Evolutionary conservation across 805 yeast species (phyloP).

Genomic region (Cyberlindnera suaveolens): DNA sequence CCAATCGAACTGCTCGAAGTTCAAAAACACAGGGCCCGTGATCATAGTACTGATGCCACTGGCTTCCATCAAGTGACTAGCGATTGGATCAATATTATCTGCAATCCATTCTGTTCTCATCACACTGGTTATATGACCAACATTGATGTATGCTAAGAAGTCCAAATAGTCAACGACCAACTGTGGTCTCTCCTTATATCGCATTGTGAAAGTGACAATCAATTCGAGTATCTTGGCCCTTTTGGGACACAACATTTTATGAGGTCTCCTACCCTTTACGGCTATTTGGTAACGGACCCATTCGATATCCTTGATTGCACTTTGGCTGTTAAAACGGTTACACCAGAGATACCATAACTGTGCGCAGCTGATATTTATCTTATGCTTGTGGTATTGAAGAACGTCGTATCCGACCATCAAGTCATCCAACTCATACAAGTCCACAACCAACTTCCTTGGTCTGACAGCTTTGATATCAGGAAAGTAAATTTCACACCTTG

Average conservation of each 20-base stretch:
- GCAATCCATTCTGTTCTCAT: background rate
- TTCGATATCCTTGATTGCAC: constrained; percentile 1
- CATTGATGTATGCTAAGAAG: background rate
- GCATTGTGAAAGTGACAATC: background rate
- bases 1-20: too few relatives aligned
- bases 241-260: background rate
- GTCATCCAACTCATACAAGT: constrained; percentile 3
- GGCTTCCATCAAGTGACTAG: background rate
- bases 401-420: constrained; percentile 1
- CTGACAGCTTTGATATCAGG: background rate
- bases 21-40: too few relatives aligned
- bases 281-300: background rate
- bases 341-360: constrained; percentile 7
- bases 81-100: background rate
- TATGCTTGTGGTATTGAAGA: constrained; percentile 1
- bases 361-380: background rate
- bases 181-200: background rate
- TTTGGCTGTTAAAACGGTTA: constrained; percentile 1
- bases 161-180: constrained; percentile 1
- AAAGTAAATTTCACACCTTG: background rate
- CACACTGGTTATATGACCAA: background rate
- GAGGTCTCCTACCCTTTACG: background rate
- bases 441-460: constrained; percentile 6
- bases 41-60: too few relatives aligned
- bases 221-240: background rate